These are phyloP conservation scores for Dichotomocladium elegans DNA, from an alignment of 371 early-diverging fungal genomes.

Conservation along the genomic window DNA sequence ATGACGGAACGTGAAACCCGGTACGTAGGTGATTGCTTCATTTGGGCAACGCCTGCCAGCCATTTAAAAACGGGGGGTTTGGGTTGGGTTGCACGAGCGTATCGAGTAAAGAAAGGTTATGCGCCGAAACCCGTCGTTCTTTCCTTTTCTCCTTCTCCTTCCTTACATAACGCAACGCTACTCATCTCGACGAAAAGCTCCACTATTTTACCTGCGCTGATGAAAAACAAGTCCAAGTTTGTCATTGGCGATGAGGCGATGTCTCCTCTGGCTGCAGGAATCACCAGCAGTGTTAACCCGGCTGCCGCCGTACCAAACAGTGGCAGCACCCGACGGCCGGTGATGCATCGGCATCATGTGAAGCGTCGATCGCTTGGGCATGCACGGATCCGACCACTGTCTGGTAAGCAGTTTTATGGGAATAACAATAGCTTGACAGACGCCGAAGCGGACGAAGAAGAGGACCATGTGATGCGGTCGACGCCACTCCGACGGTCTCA, in stretches of 20 bases:
- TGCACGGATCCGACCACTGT: not conserved
- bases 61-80: too few species aligned
- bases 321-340: not conserved
- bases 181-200: too few species aligned
- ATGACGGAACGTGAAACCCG: too few species aligned
- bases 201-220: not conserved
- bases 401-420: too few species aligned
- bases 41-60: too few species aligned
- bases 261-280: slow-evolving; percentile 4
- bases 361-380: slow-evolving; percentile 2
- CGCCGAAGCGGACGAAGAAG: slow-evolving; percentile 4
- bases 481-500: slow-evolving; percentile 4
- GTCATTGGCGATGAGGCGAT: not conserved
- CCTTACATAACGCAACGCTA: too few species aligned
- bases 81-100: too few species aligned
- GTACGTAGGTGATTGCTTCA: too few species aligned
- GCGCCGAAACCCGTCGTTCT: too few species aligned
- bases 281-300: too few species aligned
- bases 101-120: too few species aligned
- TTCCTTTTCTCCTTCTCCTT: too few species aligned
- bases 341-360: slow-evolving; percentile 11
- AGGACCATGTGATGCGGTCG: not conserved
- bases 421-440: slow-evolving; percentile 4
- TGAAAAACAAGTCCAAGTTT: not conserved
- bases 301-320: not conserved